Evolutionary conservation across 176 grass and related monocot genomes (phyloP).

Genomic region (Zoysia pacifica): DNA sequence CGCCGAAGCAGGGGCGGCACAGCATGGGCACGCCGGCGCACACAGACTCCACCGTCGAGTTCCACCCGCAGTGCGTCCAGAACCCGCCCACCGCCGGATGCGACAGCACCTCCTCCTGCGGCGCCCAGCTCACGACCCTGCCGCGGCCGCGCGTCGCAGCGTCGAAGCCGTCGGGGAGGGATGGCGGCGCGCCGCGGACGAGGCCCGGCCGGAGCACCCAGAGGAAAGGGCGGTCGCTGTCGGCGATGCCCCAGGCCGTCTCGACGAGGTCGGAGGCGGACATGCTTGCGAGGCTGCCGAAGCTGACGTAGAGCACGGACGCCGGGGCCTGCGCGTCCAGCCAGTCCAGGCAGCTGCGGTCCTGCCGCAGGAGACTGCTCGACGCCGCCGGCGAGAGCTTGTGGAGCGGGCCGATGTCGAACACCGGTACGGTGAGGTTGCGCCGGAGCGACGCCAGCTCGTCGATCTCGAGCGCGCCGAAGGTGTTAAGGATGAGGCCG

Average conservation of each 20-base stretch:
- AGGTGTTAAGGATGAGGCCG: conserved; percentile 33
- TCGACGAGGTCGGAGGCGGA: conserved; percentile 26
- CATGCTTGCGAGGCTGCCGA: conserved; percentile 42
- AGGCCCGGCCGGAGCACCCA: conserved; percentile 34
- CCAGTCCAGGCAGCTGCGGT: conserved; percentile 40
- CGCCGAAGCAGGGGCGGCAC: conserved; percentile 34
- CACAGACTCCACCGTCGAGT: conserved; percentile 50
- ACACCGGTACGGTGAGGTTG: conserved; percentile 3
- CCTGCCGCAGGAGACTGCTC: conserved; percentile 24
- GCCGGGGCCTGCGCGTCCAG: conserved; percentile 9
- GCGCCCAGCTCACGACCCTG: conserved; percentile 32
- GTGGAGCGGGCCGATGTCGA: conserved; percentile 43
- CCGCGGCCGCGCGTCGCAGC: neutral
- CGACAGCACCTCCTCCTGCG: conserved; percentile 44
- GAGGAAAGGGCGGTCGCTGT: conserved; percentile 35
- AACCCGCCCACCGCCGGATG: conserved; percentile 26
- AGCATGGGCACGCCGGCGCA: conserved; percentile 39
- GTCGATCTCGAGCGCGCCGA: conserved; percentile 6
- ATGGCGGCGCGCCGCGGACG: neutral
- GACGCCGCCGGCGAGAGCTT: neutral
- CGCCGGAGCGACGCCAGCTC: conserved; percentile 7
- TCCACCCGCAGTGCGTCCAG: conserved; percentile 63
- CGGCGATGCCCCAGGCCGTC: conserved; percentile 22
- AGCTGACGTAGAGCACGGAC: conserved; percentile 49
- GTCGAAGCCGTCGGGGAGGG: neutral